These are phyloP conservation scores for Coelastrella sp. DNA, from an alignment of 139 green algal species.

Conservation along the genomic window DNA sequence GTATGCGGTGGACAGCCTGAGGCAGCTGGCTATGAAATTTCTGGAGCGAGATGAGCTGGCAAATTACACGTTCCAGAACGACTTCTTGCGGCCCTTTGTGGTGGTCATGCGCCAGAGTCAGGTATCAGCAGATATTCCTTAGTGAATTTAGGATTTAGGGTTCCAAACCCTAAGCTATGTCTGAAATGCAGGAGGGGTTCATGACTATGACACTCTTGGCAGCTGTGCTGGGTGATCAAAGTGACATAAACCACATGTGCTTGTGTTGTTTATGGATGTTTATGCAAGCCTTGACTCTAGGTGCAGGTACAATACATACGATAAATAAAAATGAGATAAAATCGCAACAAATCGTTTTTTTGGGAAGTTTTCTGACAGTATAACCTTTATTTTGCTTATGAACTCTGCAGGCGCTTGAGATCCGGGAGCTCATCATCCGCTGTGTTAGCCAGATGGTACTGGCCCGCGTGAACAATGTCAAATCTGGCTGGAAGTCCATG, in stretches of 20 bases:
- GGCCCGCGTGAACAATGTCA: constrained; percentile 93
- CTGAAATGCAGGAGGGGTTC: no score
- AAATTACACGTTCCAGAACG: constrained; percentile 98
- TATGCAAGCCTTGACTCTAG: no score
- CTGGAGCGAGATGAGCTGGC: constrained; percentile 97
- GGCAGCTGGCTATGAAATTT: constrained; percentile 88
- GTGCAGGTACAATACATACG: no score
- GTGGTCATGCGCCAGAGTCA: constrained; percentile 92
- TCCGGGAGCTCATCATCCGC: constrained; percentile 98
- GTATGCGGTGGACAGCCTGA: constrained; percentile 75
- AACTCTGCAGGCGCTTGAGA: constrained; percentile 89
- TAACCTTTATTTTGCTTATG: not conserved
- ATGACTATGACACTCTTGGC: no score
- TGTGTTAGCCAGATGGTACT: constrained; percentile 94
- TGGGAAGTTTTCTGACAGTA: not conserved
- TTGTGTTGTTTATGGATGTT: no score
- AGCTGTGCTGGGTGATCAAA: no score
- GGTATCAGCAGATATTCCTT: constrained; percentile 29
- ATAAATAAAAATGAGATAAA: no score
- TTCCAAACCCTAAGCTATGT: no score
- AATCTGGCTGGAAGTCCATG: constrained; percentile 98
- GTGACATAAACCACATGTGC: no score
- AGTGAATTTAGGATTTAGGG: no score
- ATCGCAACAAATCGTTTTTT: no score
- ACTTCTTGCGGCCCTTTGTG: constrained; percentile 99